Base-by-base conservation (phyloP, 768 basidiomycete genomes). In the Kwoniella europaea region DNA sequence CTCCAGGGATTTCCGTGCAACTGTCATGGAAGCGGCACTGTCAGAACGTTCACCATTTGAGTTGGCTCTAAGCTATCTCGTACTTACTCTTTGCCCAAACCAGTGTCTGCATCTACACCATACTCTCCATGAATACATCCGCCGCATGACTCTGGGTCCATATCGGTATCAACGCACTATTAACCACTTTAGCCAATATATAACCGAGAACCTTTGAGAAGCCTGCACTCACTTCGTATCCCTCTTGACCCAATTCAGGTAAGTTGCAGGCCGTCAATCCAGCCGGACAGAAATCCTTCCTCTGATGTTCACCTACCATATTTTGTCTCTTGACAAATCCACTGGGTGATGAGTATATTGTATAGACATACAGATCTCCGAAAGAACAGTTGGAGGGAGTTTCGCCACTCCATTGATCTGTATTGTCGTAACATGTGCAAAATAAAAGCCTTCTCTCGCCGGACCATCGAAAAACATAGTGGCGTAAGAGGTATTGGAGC, bases 81-180 rank as follows among this genome's bases (percentile, higher is more conserved):
- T 24, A 24, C 24, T 24, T 24, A 24, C 24, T 24, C 24, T 24
- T 24, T 24, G 24, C 24, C 24, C 24, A 24, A 1, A 24, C 24
- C 24, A 24, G 24, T 24, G 24, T 24, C 24, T 24, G 1, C 24
- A 35, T 42, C 7, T 24, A 6, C 44, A 1, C 24, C 62, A 16
- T 22, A 63, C 9, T 63, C 62, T 1, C 62, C 62, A n/a, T 63
- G 29, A 42, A 63, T 9, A 35, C 62, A 63, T 50, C 62, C 62
- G 50, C 62, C 62, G 44, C 62, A 63, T 18, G 62, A 63, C 24
- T 63, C 62, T 20, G 50, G 10, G 35, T 62, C 60, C 10, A 42
- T 10, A 18, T 7, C 13, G 29, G 27, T 60, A 60, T 60, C 35
- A 13, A 41, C 15, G 5, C 58, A 60, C 58, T 27, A 10, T 56